These are phyloP conservation scores for Aquilaria sinensis DNA, from an alignment of 345 rosid species.

Conservation along the genomic window DNA sequence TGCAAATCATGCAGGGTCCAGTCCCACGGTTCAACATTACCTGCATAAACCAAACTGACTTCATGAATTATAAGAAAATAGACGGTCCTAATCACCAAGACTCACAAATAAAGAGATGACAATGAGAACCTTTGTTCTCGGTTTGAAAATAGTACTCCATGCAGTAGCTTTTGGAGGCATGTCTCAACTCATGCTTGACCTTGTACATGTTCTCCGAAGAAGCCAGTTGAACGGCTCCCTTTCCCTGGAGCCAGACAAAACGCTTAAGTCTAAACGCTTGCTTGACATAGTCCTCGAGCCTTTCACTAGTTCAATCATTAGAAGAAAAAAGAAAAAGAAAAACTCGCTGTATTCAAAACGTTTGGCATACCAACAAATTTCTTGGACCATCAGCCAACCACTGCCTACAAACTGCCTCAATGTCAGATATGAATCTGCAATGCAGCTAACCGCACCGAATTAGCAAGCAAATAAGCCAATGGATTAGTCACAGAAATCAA, in stretches of 20 bases:
- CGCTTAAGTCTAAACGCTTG: not conserved
- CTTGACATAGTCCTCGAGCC: not conserved
- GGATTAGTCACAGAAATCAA: not conserved
- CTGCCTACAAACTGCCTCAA: slow-evolving; percentile 87
- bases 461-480: not conserved
- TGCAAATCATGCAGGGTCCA: slow-evolving; percentile 73
- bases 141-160: slow-evolving; percentile 77
- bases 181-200: slow-evolving; percentile 67
- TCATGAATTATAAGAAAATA: slow-evolving; percentile 20
- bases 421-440: slow-evolving; percentile 88
- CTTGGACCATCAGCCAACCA: slow-evolving; percentile 92
- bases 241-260: slow-evolving; percentile 45
- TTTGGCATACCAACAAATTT: slow-evolving; percentile 57
- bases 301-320: not conserved
- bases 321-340: not conserved
- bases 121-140: slow-evolving; percentile 33
- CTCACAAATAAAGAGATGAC: too few species aligned
- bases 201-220: slow-evolving; percentile 46
- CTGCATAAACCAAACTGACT: slow-evolving; percentile 40
- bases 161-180: slow-evolving; percentile 64
- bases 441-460: not conserved
- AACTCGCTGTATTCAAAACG: too few species aligned
- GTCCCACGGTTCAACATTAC: slow-evolving; percentile 55
- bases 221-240: slow-evolving; percentile 67
- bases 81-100: not conserved